Evolutionary conservation across 495 filamentous ascomycete species (phyloP).

Genomic region (Staphylotrichum longicolle): DNA sequence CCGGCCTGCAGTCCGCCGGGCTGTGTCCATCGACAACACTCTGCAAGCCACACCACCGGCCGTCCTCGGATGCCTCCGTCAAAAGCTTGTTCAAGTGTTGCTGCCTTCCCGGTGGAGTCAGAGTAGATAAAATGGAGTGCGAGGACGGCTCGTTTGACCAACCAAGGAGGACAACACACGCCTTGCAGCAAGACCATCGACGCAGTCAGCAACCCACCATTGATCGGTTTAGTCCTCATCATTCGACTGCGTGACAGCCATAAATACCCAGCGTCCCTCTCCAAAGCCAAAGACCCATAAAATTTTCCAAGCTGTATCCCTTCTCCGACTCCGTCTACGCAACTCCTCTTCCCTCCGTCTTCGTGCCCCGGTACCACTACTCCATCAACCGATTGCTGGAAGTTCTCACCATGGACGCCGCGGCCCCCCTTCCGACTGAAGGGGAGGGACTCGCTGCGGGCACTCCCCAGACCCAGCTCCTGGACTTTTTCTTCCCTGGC

Average conservation of each 20-base stretch:
- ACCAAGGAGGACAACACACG: not conserved
- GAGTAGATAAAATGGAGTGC: not conserved
- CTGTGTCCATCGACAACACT: not conserved
- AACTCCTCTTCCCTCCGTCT: not conserved
- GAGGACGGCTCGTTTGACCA: no score
- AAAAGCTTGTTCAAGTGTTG: not conserved
- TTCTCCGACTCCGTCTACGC: not conserved
- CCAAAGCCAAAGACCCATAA: no score
- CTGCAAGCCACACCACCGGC: not conserved
- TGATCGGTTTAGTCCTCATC: not conserved
- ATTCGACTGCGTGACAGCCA: no score
- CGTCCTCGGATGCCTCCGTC: conserved; percentile 2
- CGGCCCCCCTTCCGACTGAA: not conserved
- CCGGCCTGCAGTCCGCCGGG: not conserved
- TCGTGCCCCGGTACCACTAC: not conserved
- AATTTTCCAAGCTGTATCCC: conserved; percentile 7
- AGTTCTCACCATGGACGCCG: conserved; percentile 10
- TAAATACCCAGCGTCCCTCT: not conserved
- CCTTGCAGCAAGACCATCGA: conserved; percentile 2
- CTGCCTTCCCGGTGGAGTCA: not conserved
- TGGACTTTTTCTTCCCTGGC: conserved; percentile 73
- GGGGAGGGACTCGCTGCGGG: conserved; percentile 7
- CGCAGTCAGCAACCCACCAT: conserved; percentile 5
- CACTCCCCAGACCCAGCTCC: conserved; percentile 42
- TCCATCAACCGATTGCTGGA: conserved; percentile 6